These are phyloP conservation scores for Pythium rishiriense DNA, from an alignment of 352 stramenopile species.

Conservation along the genomic window DNA sequence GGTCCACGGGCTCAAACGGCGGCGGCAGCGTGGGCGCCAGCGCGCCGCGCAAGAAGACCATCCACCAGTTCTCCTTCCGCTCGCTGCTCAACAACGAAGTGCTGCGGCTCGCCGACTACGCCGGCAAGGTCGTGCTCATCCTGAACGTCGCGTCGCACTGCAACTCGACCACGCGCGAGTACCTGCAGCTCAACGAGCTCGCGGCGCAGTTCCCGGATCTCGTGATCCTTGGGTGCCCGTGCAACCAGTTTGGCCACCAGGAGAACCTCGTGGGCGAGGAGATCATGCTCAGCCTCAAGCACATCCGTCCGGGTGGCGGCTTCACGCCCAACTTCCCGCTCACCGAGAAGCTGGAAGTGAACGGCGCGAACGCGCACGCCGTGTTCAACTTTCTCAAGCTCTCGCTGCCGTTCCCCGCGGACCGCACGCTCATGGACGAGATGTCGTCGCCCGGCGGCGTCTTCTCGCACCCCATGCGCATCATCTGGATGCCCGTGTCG, in stretches of 20 bases:
- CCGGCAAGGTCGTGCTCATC: slow-evolving; percentile 63
- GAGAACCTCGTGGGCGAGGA: slow-evolving; percentile 81
- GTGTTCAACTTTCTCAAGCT: slow-evolving; percentile 81
- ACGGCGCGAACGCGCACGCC: slow-evolving; percentile 74
- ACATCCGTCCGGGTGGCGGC: slow-evolving; percentile 74
- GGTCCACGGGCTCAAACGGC: slow-evolving; percentile 35
- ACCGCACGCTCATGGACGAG: slow-evolving; percentile 78
- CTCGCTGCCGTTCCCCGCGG: slow-evolving; percentile 64
- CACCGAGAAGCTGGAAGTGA: slow-evolving; percentile 81
- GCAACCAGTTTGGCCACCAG: slow-evolving; percentile 84
- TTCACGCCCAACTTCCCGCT: slow-evolving; percentile 71
- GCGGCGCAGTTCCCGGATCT: slow-evolving; percentile 59
- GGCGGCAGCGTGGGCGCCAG: slow-evolving; percentile 2
- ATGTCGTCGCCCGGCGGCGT: slow-evolving; percentile 76
- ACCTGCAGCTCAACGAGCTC: slow-evolving; percentile 73
- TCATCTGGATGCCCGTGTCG: slow-evolving; percentile 85
- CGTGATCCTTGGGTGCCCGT: slow-evolving; percentile 73
- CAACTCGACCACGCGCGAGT: slow-evolving; percentile 76
- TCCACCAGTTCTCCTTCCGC: slow-evolving; percentile 78
- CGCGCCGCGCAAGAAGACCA: slow-evolving; percentile 49
- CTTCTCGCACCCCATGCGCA: slow-evolving; percentile 80
- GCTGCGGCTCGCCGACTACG: slow-evolving; percentile 66
- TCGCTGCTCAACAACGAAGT: slow-evolving; percentile 59
- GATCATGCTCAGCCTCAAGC: slow-evolving; percentile 69
- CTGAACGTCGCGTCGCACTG: slow-evolving; percentile 84